These are phyloP conservation scores for Aegilops tauschii DNA, from an alignment of 176 grass and related monocot species.

Conservation along the genomic window DNA sequence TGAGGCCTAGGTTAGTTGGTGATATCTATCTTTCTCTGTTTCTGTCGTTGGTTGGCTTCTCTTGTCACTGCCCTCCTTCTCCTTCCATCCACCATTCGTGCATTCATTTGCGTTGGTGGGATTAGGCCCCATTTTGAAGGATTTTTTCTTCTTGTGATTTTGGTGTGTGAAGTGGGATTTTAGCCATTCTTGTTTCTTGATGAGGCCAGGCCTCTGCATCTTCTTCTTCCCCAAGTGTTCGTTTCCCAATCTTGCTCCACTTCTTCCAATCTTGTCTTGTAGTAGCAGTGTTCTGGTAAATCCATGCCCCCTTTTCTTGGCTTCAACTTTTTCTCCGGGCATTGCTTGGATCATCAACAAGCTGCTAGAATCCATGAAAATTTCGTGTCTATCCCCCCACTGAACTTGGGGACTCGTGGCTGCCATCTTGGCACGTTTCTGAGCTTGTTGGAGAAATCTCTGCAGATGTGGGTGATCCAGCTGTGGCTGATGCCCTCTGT, in stretches of 20 bases:
- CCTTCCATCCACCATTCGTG: conserved; percentile 19
- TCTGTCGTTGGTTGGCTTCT: background rate
- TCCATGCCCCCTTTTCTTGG: background rate
- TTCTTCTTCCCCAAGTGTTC: conserved; percentile 6
- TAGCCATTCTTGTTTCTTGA: conserved; percentile 7
- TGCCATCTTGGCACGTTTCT: conserved; percentile 4
- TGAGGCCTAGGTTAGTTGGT: conserved; percentile 8
- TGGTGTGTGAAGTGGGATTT: background rate
- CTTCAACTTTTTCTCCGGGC: background rate
- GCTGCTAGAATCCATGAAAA: background rate
- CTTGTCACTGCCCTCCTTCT: background rate
- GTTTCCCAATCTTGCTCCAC: background rate
- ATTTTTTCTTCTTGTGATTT: background rate
- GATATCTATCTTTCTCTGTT: background rate
- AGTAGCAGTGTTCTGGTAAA: background rate
- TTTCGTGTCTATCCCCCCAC: background rate
- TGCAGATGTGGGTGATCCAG: background rate
- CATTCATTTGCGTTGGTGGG: background rate
- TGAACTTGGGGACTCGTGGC: background rate
- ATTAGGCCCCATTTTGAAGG: background rate
- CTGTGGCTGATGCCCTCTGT: background rate
- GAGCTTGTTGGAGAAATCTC: background rate
- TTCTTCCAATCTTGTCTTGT: background rate
- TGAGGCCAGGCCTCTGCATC: background rate
- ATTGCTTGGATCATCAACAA: conserved; percentile 1